phyloP scores from a whole-genome alignment of 2,329 filamentous ascomycete species.

The Nakataea oryzae region DNA sequence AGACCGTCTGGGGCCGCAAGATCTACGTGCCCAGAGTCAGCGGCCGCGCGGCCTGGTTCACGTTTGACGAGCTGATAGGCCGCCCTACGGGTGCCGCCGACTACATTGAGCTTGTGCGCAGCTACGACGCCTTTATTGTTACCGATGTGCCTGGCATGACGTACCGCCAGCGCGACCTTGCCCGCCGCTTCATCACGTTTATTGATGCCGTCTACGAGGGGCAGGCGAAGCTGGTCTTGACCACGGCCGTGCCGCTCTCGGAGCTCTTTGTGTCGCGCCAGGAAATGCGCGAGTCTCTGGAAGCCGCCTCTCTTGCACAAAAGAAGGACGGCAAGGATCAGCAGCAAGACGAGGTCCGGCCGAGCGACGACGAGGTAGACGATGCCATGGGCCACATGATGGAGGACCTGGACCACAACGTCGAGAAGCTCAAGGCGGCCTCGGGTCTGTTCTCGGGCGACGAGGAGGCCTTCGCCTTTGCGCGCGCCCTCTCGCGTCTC shows the following conservation, averaged over 20 bases:
- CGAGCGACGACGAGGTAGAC: constrained; percentile 34
- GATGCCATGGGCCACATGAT: constrained; percentile 70
- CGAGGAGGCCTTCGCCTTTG: constrained; percentile 95
- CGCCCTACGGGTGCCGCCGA: constrained; percentile 85
- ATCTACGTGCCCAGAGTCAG: constrained; percentile 82
- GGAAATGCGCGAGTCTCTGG: constrained; percentile 53
- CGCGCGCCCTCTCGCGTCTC: constrained; percentile 71
- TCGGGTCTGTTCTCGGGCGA: constrained; percentile 85
- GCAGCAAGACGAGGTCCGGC: background rate
- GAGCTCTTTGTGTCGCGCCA: constrained; percentile 74
- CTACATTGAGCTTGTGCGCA: constrained; percentile 82
- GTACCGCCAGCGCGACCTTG: constrained; percentile 73
- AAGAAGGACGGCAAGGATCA: constrained; percentile 25
- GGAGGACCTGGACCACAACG: constrained; percentile 80
- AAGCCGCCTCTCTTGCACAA: constrained; percentile 19
- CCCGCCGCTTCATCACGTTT: constrained; percentile 91
- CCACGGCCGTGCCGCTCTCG: constrained; percentile 72
- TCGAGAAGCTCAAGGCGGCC: constrained; percentile 66
- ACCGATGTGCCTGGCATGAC: constrained; percentile 92
- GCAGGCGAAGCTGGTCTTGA: constrained; percentile 90
- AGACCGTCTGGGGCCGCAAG: constrained; percentile 86
- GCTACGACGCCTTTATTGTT: constrained; percentile 86
- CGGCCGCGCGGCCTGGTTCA: constrained; percentile 81
- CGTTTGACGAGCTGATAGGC: constrained; percentile 85
- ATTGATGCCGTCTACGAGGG: constrained; percentile 92